These are phyloP conservation scores for Nitzschia putrida DNA, from an alignment of 108 stramenopile species.

Conservation along the genomic window DNA sequence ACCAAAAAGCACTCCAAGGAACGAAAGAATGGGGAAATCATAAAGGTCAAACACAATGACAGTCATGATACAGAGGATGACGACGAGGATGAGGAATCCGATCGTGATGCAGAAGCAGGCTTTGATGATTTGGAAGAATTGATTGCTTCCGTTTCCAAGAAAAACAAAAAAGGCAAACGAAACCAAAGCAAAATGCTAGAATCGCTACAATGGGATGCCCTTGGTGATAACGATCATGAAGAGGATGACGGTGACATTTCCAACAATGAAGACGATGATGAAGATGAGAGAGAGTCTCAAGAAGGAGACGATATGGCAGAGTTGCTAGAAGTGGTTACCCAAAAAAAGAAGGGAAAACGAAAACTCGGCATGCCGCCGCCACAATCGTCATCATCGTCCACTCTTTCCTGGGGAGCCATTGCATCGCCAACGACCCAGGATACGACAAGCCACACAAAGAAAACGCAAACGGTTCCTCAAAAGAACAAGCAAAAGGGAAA, in stretches of 20 bases:
- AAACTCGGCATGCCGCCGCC: neutral
- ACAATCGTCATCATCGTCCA: too few relatives aligned
- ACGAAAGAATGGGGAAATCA: too few relatives aligned
- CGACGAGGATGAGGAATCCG: too few relatives aligned
- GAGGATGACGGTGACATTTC: neutral
- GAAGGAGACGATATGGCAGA: neutral
- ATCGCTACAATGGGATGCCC: neutral
- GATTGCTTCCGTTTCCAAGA: conserved; percentile 38
- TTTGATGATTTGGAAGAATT: conserved; percentile 62
- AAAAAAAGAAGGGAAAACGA: neutral
- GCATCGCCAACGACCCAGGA: too few relatives aligned
- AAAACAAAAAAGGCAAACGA: conserved; percentile 40
- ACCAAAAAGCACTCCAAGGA: too few relatives aligned
- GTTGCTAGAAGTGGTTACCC: neutral
- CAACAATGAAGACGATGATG: neutral
- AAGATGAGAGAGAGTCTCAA: neutral
- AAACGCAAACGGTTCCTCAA: too few relatives aligned
- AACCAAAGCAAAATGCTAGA: conserved; percentile 32
- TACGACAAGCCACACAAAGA: too few relatives aligned
- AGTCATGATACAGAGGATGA: too few relatives aligned
- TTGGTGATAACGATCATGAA: neutral
- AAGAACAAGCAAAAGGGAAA: too few relatives aligned
- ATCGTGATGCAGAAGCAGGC: too few relatives aligned
- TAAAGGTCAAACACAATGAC: too few relatives aligned
- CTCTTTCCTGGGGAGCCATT: too few relatives aligned